A percentile compares a stretch with the other conserved stretches of the same genome.
phyloP scores from a whole-genome alignment of 228 moss, liverwort and hornwort genomes.

The Sphagnum magellanicum region DNA sequence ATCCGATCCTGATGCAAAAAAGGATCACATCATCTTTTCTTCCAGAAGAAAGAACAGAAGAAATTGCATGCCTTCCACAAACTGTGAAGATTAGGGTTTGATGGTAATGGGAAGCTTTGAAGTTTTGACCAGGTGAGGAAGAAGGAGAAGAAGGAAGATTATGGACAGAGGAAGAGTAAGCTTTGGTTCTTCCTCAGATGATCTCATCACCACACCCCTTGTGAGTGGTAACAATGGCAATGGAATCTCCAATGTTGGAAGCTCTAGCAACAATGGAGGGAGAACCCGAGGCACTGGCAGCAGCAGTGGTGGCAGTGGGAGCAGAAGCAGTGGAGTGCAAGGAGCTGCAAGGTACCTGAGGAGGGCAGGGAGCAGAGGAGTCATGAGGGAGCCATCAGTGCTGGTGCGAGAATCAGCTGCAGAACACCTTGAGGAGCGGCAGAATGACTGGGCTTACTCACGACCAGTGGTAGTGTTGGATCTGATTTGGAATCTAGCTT shows the following conservation, averaged over 20 bases:
- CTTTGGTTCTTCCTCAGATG: not conserved
- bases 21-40: too few relatives aligned
- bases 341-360: slow-evolving; percentile 93
- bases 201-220: slow-evolving; percentile 34
- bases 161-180: not conserved
- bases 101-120: too few relatives aligned
- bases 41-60: too few relatives aligned
- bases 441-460: slow-evolving; percentile 99
- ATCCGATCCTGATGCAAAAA: too few relatives aligned
- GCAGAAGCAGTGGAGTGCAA: slow-evolving; percentile 73
- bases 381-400: slow-evolving; percentile 99
- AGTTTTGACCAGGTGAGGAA: too few relatives aligned
- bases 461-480: slow-evolving; percentile 96
- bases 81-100: too few relatives aligned
- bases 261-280: slow-evolving; percentile 51
- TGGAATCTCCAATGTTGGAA: slow-evolving; percentile 80
- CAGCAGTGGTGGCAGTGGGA: slow-evolving; percentile 37
- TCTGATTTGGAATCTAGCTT: slow-evolving; percentile 96
- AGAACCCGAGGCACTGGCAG: slow-evolving; percentile 70
- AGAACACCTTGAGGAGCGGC: slow-evolving; percentile 96
- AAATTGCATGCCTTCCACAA: too few relatives aligned
- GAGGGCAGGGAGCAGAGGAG: slow-evolving; percentile 84
- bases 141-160: not conserved
- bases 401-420: slow-evolving; percentile 97
- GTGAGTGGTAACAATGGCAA: slow-evolving; percentile 13